Conservation (phyloP, 106 monocot species). For the Ottelia alismoides region DNA sequence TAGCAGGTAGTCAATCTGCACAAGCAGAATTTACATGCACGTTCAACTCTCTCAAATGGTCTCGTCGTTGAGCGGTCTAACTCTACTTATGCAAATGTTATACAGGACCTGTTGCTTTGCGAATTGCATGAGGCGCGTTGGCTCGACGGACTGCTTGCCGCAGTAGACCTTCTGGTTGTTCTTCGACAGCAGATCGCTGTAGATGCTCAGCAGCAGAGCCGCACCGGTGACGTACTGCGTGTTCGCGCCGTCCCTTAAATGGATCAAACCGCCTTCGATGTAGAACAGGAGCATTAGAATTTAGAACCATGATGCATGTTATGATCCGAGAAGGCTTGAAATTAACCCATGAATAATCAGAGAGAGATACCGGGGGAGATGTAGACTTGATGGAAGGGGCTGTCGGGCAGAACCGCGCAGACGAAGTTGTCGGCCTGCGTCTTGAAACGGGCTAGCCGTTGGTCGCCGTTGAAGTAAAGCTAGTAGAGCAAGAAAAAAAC, state of each 20-base stretch:
- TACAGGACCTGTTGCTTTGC: slow-evolving; percentile 74
- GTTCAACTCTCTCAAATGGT: background rate
- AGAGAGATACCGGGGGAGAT: slow-evolving; percentile 42
- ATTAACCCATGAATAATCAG: background rate
- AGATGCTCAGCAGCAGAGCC: slow-evolving; percentile 56
- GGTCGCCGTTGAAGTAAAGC: slow-evolving; percentile 35
- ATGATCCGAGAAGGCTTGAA: background rate
- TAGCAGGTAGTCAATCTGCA: slow-evolving; percentile 82
- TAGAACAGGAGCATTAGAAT: background rate
- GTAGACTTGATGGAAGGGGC: slow-evolving; percentile 52
- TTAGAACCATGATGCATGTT: background rate
- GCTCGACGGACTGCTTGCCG: slow-evolving; percentile 35
- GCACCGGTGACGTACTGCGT: slow-evolving; percentile 74
- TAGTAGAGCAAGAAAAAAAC: slow-evolving; percentile 9
- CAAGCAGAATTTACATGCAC: background rate
- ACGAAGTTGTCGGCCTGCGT: slow-evolving; percentile 78
- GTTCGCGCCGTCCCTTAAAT: slow-evolving; percentile 92
- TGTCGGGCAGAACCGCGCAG: slow-evolving; percentile 74
- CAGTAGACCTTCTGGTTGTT: slow-evolving; percentile 42
- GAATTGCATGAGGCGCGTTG: slow-evolving; percentile 46
- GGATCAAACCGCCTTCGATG: slow-evolving; percentile 51
- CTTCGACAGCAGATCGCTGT: slow-evolving; percentile 51
- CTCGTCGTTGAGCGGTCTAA: background rate
- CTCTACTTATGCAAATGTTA: background rate
- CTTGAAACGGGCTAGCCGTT: slow-evolving; percentile 50